Evolutionary conservation across 208 protist genomes (phyloP).

Genomic region (Balamuthia mandrillaris): DNA sequence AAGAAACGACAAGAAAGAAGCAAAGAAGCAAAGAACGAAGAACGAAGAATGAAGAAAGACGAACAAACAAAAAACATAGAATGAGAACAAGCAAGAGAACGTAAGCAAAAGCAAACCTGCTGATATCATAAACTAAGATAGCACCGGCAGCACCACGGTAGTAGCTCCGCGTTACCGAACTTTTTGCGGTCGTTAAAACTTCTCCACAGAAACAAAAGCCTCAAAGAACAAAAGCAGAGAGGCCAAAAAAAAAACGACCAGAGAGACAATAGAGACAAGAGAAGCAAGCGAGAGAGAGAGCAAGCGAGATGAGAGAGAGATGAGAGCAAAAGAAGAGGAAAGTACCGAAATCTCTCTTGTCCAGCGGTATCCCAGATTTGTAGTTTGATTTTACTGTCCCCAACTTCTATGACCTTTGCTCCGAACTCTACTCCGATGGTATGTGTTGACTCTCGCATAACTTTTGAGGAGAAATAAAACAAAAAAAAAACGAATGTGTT

Average conservation of each 20-base stretch:
- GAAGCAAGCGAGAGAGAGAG: background rate
- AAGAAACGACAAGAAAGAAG: background rate
- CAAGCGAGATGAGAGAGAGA: background rate
- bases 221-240: background rate
- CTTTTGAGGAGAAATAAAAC: background rate
- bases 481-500: background rate
- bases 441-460: slow-evolving; percentile 69
- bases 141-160: slow-evolving; percentile 91
- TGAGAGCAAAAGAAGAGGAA: background rate
- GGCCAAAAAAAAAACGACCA: background rate
- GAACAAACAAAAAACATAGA: background rate
- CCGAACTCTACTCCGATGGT: slow-evolving; percentile 96
- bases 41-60: background rate
- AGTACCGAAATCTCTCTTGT: slow-evolving; percentile 42
- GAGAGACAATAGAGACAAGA: background rate
- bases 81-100: background rate
- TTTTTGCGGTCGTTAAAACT: slow-evolving; percentile 57
- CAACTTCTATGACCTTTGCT: slow-evolving; percentile 71
- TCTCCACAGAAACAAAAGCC: slow-evolving; percentile 49
- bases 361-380: slow-evolving; percentile 94
- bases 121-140: slow-evolving; percentile 92
- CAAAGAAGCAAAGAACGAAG: background rate
- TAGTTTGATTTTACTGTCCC: slow-evolving; percentile 86
- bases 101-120: slow-evolving; percentile 18
- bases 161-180: slow-evolving; percentile 88